Evolutionary conservation across 1,284 basidiomycete genomes (phyloP).

Genomic region (Mycosarcoma maydis): DNA sequence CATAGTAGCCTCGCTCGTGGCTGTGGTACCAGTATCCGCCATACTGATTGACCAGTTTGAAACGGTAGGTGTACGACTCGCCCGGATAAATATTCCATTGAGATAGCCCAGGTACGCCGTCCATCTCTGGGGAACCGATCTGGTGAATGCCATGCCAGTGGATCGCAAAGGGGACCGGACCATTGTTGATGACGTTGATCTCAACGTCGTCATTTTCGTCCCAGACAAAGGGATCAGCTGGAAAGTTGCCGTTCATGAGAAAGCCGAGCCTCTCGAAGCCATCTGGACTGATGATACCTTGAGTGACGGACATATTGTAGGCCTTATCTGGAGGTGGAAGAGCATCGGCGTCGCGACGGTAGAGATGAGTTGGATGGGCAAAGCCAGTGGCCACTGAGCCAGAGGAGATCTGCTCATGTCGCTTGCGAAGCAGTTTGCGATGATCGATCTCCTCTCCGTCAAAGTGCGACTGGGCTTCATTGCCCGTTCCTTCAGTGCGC

Average conservation of each 20-base stretch:
- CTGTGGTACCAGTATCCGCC: constrained; percentile 53
- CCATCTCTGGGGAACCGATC: constrained; percentile 52
- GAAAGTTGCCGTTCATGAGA: constrained; percentile 49
- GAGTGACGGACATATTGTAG: constrained; percentile 34
- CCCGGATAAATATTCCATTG: constrained; percentile 53
- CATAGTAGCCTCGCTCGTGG: constrained; percentile 49
- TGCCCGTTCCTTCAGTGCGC: not conserved
- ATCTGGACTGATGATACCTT: constrained; percentile 42
- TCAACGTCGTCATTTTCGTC: constrained; percentile 53
- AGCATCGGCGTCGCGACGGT: constrained; percentile 33
- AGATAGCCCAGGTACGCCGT: constrained; percentile 49
- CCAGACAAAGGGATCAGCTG: constrained; percentile 43
- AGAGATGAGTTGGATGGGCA: constrained; percentile 35
- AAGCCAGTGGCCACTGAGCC: constrained; percentile 27
- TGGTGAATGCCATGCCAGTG: constrained; percentile 55
- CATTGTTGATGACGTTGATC: constrained; percentile 40
- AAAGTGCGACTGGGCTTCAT: not conserved
- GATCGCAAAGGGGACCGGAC: constrained; percentile 43
- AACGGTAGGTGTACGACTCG: constrained; percentile 42
- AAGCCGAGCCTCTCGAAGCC: constrained; percentile 43
- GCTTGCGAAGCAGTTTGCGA: constrained; percentile 23
- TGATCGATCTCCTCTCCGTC: constrained; percentile 2
- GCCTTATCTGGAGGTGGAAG: constrained; percentile 39
- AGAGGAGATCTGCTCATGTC: constrained; percentile 32
- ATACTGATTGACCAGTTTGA: constrained; percentile 47